A percentile compares a stretch with the other conserved stretches of the same genome.
Evolutionary conservation across 306 rosid species (phyloP).

Genomic region (Casuarina equisetifolia): DNA sequence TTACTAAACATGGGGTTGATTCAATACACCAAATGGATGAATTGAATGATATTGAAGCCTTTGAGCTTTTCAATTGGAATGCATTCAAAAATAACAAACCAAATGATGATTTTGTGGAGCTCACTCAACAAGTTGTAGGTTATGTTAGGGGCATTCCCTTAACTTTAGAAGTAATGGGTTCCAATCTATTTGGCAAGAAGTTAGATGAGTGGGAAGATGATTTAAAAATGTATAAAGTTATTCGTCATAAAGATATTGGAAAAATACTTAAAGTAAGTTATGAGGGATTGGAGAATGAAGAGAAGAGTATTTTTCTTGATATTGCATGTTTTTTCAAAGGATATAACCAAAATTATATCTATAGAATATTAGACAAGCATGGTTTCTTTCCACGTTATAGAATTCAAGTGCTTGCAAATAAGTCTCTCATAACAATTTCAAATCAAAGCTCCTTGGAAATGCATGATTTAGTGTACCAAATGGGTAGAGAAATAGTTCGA

Average conservation of each 20-base stretch:
- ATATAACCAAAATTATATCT: neutral
- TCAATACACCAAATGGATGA: no score
- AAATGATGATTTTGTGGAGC: neutral
- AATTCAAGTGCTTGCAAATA: neutral
- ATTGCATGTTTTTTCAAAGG: slow-evolving; percentile 25
- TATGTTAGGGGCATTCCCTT: slow-evolving; percentile 38
- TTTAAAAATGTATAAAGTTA: slow-evolving; percentile 11
- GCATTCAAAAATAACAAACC: slow-evolving; percentile 25
- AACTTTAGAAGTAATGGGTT: slow-evolving; percentile 38
- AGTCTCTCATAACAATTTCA: slow-evolving; percentile 9
- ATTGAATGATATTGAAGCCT: no score
- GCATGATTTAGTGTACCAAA: no score
- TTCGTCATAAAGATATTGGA: neutral
- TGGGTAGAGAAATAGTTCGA: no score
- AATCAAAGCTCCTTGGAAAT: no score
- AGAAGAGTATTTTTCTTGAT: neutral
- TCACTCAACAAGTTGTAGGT: neutral
- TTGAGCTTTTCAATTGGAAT: neutral
- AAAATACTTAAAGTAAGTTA: slow-evolving; percentile 23
- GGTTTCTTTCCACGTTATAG: neutral
- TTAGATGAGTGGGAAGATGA: slow-evolving; percentile 23
- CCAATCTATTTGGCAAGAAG: neutral
- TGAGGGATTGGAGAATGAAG: slow-evolving; percentile 5
- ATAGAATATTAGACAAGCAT: slow-evolving; percentile 5
- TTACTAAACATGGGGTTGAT: no score